These are phyloP conservation scores for Astragalus membranaceus DNA, from an alignment of 306 rosid genomes.

Conservation along the genomic window DNA sequence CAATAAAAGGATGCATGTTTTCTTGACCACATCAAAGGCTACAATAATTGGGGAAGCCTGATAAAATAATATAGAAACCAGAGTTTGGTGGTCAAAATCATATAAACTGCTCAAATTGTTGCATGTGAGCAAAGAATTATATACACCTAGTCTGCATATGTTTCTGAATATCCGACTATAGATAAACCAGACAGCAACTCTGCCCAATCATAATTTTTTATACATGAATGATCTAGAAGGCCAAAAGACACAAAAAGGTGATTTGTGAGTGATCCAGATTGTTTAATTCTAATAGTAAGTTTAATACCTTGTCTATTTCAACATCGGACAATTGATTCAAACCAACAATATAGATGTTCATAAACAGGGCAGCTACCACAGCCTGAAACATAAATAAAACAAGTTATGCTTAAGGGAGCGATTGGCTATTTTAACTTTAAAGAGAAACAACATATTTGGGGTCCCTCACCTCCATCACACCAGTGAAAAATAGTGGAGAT, in stretches of 20 bases:
- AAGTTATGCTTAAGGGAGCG: background rate
- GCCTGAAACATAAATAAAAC: slow-evolving; percentile 52
- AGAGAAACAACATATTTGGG: slow-evolving; percentile 9
- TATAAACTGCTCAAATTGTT: slow-evolving; percentile 6
- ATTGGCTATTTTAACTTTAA: background rate
- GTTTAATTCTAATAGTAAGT: slow-evolving; percentile 6
- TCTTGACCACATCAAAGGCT: slow-evolving; percentile 2
- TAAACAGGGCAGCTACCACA: slow-evolving; percentile 81
- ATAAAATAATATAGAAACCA: background rate
- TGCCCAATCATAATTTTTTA: background rate
- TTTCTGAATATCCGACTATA: background rate
- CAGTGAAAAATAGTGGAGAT: slow-evolving; percentile 75
- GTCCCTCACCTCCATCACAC: slow-evolving; percentile 72
- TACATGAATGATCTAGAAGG: background rate
- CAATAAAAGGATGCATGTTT: background rate
- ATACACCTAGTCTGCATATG: background rate
- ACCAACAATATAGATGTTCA: slow-evolving; percentile 92
- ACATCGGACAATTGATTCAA: slow-evolving; percentile 87
- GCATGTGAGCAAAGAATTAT: background rate
- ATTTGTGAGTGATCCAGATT: background rate
- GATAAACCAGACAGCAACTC: background rate
- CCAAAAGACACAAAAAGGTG: background rate
- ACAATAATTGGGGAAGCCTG: background rate
- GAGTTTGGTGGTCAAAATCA: background rate
- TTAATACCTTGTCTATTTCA: slow-evolving; percentile 84